Percentiles rank a stretch among this genome's conserved stretches.
Conservation (phyloP, 768 basidiomycete species). For the Lactarius vividus region DNA sequence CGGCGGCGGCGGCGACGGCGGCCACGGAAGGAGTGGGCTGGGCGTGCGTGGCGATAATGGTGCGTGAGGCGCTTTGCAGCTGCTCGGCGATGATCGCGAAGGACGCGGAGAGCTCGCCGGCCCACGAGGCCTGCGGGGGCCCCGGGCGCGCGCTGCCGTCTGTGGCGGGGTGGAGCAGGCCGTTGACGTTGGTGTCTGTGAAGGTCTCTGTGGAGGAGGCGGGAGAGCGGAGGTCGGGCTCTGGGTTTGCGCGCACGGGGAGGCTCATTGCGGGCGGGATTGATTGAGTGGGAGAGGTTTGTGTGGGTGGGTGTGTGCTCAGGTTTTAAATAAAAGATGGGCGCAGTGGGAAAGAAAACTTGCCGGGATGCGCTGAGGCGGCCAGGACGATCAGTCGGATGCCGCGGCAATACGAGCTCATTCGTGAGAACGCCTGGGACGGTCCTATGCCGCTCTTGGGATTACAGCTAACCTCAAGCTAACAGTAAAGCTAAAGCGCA, state of each 20-base stretch:
- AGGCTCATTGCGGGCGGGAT: not conserved
- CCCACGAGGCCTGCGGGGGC: not conserved
- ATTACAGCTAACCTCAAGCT: no score
- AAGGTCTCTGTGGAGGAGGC: constrained; percentile 16
- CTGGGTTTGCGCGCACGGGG: not conserved
- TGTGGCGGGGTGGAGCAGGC: not conserved
- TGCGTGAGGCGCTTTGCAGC: constrained; percentile 42
- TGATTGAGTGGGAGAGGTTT: not conserved
- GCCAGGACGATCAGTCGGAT: not conserved
- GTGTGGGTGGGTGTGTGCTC: no score
- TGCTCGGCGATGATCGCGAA: constrained; percentile 42
- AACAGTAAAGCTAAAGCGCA: no score
- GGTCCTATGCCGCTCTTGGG: no score
- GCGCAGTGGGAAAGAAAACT: no score
- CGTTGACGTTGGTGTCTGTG: not conserved
- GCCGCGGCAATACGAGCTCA: not conserved
- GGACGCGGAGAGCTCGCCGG: constrained; percentile 35
- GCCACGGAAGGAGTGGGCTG: constrained; percentile 10
- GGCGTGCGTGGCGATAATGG: constrained; percentile 36
- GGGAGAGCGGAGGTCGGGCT: not conserved
- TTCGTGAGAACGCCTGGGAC: not conserved
- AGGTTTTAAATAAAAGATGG: no score
- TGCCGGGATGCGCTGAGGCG: no score
- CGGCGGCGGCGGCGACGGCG: no score
- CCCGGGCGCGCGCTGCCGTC: not conserved